Conservation (phyloP, 1,284 basidiomycete genomes). For the Sporisorium sorghi region DNA sequence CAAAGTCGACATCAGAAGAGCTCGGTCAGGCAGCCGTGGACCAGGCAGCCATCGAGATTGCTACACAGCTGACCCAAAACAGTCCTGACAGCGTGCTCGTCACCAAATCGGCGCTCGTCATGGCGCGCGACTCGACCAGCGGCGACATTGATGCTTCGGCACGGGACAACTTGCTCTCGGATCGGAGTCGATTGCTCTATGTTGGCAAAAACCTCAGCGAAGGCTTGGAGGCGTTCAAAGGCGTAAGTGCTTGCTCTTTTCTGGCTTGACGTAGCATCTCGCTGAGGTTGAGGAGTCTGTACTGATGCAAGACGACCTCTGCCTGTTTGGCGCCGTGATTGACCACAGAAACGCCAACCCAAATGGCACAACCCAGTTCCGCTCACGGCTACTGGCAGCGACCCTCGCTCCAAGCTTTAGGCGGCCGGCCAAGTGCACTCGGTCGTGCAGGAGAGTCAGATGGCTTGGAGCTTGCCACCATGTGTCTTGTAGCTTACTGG, state of each 20-base stretch:
- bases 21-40: conserved; percentile 75
- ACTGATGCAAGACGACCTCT: neutral
- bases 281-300: neutral
- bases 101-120: conserved; percentile 74
- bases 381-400: conserved; percentile 1
- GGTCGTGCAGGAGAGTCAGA: neutral
- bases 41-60: conserved; percentile 76
- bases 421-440: neutral
- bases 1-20: conserved; percentile 72
- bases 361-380: conserved; percentile 50
- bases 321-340: neutral
- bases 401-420: conserved; percentile 24
- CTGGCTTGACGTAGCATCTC: neutral
- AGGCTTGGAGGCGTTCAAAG: conserved; percentile 72
- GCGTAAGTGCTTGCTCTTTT: conserved; percentile 67
- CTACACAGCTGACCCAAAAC: conserved; percentile 76
- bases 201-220: conserved; percentile 80
- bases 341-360: conserved; percentile 47
- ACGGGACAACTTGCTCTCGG: conserved; percentile 72
- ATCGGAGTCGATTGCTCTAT: conserved; percentile 75
- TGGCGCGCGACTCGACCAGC: conserved; percentile 45
- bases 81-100: conserved; percentile 84
- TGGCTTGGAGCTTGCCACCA: neutral
- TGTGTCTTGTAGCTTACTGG: no score
- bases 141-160: conserved; percentile 75